Base-by-base conservation (phyloP, 1,284 basidiomycete species). In the Cutaneotrichosporon dermatis region DNA sequence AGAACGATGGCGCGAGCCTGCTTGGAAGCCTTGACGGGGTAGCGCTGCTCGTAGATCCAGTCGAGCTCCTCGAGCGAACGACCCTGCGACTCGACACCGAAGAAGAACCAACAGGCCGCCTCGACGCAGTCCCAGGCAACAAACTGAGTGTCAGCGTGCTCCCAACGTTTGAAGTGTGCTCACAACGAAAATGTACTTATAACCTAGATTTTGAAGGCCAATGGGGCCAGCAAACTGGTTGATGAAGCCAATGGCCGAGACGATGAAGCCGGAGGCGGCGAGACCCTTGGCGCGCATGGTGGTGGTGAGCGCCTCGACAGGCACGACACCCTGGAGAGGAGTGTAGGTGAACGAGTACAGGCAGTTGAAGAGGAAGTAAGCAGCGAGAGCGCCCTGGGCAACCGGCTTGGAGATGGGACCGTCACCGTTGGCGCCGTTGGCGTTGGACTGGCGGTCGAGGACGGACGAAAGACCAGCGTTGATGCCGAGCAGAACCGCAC, bases 301-400 rank as follows among this genome's bases (percentile, higher is more conserved):
- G 0, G 91, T 94, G 13, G 90, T 80, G 43, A 94, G 83, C 0
- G 93, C 94, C 80, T 97, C 93, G 10, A 92, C 93, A 3, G 93
- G 92, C 74, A 88, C 92, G 15, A 97, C 90, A 9, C 66, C 62
- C 67, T 42, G 67, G 55, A 62, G 69, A 90, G 64, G 63, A 3
- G 63, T 64, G 58, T 64, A 61, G 57, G 58, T 61, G 53, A 57
- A 55, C 3, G 58, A 62, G 54, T 49, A 60, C n/a, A 57, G 25
- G 48, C 60, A 65, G 67, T 69, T 69, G 68, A 70, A 70, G 44
- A 72, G 53, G 77, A 84, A 78, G 65, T 69, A 80, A 6, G 66
- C 71, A n/a, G 61, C 61, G 34, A 62, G 58, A 6, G 61, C 61
- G 10, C 55, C 55, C 36, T 60, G 48, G 10, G 52, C 55, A 41